Base-by-base conservation (phyloP, 306 rosid genomes). In the Quercus parvula region DNA sequence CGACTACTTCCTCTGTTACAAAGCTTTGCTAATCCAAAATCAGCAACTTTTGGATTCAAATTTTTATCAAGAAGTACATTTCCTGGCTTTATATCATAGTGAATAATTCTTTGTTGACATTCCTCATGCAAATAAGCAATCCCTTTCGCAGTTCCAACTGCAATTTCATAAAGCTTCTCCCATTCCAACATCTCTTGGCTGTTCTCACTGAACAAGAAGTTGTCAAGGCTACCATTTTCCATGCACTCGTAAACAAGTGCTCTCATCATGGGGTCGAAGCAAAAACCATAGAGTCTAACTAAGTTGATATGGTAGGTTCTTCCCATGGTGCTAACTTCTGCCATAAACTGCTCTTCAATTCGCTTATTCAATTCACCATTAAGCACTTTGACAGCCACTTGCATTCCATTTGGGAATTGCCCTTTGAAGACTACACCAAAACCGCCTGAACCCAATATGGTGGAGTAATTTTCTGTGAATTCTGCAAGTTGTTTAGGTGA, bases 291-390 rank as follows among this genome's bases (percentile, higher is more conserved):
- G 38, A 86, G 89, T 64, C 77, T 81, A 7, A 86, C 87, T 38
- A 86, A 31, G 82, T 86, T 86, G 24, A 75, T 63, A 44, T 83
- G 89, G 38, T 83, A 86, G 28, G 89, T 86, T 81, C 89, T 86
- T 83, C 87, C 89, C 27, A 86, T 75, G n/a, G 87, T 83, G 77
- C 89, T 74, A 67, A 86, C 84, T 81, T 86, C 87, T 11, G 89
- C 87, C 75, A 81, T 86, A 77, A 86, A 52, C 49, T 86, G 89
- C 28, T 86, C 87, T 44, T 83, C 89, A 78, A 81, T 77, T 22
- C 64, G 81, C 56, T 77, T 78, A 25, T 78, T 80, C 69, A 78
- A 58, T 63, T 67, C 72, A 19, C 74, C 76, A 54, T 68, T 86
- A 31, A 86, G 81, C 51, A 86, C 79, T 81, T 86, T 86, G n/a